Conservation (phyloP, 1,284 basidiomycete genomes). For the Exobasidium rhododendri region DNA sequence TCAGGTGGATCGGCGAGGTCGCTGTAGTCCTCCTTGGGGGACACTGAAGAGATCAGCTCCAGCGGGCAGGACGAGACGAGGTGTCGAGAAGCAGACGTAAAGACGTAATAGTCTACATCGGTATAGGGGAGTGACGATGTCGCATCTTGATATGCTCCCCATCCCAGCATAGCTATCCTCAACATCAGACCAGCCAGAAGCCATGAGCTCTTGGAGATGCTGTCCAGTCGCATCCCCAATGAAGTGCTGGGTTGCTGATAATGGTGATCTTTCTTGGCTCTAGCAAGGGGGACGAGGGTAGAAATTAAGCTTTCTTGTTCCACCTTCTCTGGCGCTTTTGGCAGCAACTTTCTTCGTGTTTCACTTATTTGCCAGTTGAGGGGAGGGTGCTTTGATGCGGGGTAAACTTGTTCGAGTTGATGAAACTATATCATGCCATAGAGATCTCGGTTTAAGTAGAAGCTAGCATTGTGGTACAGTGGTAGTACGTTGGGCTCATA, state of each 20-base stretch:
- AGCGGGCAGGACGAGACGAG: constrained; percentile 39
- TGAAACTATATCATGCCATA: no score
- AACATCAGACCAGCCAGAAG: constrained; percentile 61
- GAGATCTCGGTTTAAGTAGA: no score
- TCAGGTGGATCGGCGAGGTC: constrained; percentile 28
- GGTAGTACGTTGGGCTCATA: constrained; percentile 1
- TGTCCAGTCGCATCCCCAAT: not conserved
- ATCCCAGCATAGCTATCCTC: constrained; percentile 70
- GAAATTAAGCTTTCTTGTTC: no score
- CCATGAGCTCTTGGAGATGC: constrained; percentile 17
- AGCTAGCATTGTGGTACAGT: constrained; percentile 1
- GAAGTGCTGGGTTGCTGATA: no score
- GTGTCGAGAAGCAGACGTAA: constrained; percentile 74
- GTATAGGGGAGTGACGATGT: constrained; percentile 86
- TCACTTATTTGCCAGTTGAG: no score
- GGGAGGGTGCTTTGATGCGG: no score
- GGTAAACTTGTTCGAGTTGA: no score
- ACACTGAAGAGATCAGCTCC: constrained; percentile 23
- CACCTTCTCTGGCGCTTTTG: no score
- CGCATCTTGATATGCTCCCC: constrained; percentile 83
- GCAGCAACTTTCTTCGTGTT: not conserved
- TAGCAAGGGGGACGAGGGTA: no score
- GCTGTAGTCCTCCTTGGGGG: constrained; percentile 13
- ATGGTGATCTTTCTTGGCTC: no score
- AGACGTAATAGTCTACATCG: constrained; percentile 93